Base-by-base conservation (phyloP, 2,329 filamentous ascomycete species). In the Venturia aucupariae region DNA sequence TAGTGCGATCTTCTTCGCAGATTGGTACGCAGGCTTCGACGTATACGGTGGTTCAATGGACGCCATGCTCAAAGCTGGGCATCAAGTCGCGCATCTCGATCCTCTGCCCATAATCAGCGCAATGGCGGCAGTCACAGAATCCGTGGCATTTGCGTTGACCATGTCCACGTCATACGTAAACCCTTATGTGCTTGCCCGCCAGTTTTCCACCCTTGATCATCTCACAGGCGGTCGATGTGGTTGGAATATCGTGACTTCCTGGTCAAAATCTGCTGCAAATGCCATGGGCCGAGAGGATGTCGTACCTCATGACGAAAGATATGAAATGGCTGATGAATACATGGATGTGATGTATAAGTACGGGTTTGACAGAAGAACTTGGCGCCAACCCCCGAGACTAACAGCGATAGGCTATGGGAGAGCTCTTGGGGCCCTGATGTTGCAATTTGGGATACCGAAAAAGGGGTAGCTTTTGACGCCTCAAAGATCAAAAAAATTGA, bases 1-100 rank as follows among this genome's bases (percentile, higher is more conserved):
- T 27, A 42, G 32, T 44, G 63, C 63, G 8, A 65, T 65, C 22
- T 65, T 65, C 27, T 65, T 65, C 32, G 63, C 63, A 32, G 63
- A 65, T 42, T 65, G 63, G 63, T 65, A 42, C 27, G 63, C 32
- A n/a, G 63, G 63, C 7, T 65, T 65, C 32, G 63, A 61, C 27
- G 51, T 55, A 15, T 63, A 48, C n/a, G 24, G 22, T 13, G 44
- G 46, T 2, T 30, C 19, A 4, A 51, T 54, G 22, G 27, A 63
- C 22, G 38, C 27, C 6, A 38, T 55, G 41, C 61, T 54, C 19
- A 22, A 38, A 8, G 61, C 41, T n/a, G 27, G n/a, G 11, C 46
- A 38, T 30, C 54, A 59, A 24, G 54, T 59, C 8, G 54, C 54
- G 35, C 54, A 59, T 38, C 35, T 59, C 13, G 54, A 59, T 59